Base-by-base conservation (phyloP, 2,329 filamentous ascomycete genomes). In the Fusarium sp. region DNA sequence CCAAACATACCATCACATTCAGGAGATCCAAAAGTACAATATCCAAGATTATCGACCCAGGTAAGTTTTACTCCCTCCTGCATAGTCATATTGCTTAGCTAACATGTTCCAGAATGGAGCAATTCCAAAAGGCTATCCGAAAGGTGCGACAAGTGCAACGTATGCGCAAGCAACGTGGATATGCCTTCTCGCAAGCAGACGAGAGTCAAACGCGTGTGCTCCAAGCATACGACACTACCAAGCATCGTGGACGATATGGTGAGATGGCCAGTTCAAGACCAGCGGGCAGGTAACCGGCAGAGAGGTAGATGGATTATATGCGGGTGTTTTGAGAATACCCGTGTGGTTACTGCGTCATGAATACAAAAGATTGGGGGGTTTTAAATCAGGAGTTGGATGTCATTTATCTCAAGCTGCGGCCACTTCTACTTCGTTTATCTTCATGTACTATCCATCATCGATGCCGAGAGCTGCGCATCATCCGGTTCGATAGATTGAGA, bases 1-100 rank as follows among this genome's bases (percentile, higher is more conserved):
- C 22, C 92, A 97, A 81, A 90, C 93, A 43, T 99, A 99, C 76
- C 96, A 99, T 74, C 96, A 99, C 79, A 96, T 99, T 68, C 96
- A 99, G 80, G 96, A 99, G 83, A 99, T 99, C 73, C 96, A 99
- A 80, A 99, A 99, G 82, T 99, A 98, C 83, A 99, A 99, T 75
- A 97, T 99, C 63, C 96, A 99, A 82, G 96, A 99, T 82, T 99
- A 99, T 81, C 87, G 96, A 76, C 96, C 96, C 65, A 90, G 96
- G 92, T 94, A 87, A 72, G 86, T 50, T 19, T 11, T 46, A 35
- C 19, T 19, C 8, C 17, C n/a, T n/a, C 17, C 9, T 11, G 14
- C 44, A 14, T 15, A 15, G 17, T 48, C 17, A 22, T 37, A 15
- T 7, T 3, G 28, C 6, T 2, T 13, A 11, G 51, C 49, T 76